Conservation (phyloP, 2,329 filamentous ascomycete species). For the Fusarium verrucosum region DNA sequence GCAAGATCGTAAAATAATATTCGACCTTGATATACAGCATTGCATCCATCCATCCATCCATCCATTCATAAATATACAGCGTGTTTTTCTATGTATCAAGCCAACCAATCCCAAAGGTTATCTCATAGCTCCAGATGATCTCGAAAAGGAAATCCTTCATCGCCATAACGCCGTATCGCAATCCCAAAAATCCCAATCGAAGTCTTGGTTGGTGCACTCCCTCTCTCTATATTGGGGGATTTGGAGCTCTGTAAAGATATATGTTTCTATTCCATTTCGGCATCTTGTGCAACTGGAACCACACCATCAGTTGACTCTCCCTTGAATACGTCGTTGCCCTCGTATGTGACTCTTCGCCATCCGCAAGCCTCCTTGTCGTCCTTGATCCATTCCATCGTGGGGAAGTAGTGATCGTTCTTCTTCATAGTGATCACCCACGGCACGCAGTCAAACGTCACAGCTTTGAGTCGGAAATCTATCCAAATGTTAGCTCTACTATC, state of each 20-base stretch:
- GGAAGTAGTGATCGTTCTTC: constrained; percentile 98
- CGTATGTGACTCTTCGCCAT: constrained; percentile 71
- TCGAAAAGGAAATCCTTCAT: constrained; percentile 47
- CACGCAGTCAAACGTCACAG: constrained; percentile 98
- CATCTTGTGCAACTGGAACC: constrained; percentile 53
- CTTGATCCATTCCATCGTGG: constrained; percentile 75
- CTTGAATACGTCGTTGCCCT: constrained; percentile 61
- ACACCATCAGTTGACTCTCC: constrained; percentile 66
- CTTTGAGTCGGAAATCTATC: constrained; percentile 90
- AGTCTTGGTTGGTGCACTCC: constrained; percentile 27
- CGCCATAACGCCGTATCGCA: constrained; percentile 50
- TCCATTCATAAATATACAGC: constrained; percentile 14
- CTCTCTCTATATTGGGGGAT: constrained; percentile 6
- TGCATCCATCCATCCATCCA: constrained; percentile 1
- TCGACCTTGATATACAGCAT: neutral
- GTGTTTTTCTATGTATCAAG: constrained; percentile 12
- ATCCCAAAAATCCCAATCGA: constrained; percentile 21
- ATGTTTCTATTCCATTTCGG: constrained; percentile 53
- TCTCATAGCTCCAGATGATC: constrained; percentile 49
- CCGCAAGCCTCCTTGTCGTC: constrained; percentile 66
- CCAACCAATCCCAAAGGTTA: constrained; percentile 14
- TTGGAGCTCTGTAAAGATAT: neutral
- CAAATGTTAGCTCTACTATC: constrained; percentile 22
- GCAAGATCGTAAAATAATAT: neutral
- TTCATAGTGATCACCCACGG: constrained; percentile 99